These are phyloP conservation scores for Cicer pinnatifidum DNA, from an alignment of 306 rosid species.

Conservation along the genomic window DNA sequence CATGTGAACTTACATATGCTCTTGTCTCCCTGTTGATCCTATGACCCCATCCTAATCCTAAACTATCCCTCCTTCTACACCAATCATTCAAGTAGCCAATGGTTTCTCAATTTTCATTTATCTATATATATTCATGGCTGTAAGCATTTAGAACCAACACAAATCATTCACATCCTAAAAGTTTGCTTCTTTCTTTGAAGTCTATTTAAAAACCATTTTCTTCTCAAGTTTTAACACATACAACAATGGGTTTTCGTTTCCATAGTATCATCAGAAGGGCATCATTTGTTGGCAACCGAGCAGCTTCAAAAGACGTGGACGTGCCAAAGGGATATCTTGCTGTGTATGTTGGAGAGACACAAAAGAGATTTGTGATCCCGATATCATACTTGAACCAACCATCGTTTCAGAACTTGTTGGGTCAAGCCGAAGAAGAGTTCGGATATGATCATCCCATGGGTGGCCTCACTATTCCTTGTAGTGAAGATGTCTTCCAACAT, in stretches of 20 bases:
- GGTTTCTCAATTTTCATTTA: background rate
- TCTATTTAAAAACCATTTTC: background rate
- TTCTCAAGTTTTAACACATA: constrained; percentile 12
- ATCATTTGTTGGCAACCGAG: constrained; percentile 24
- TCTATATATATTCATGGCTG: constrained; percentile 24
- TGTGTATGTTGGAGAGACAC: constrained; percentile 58
- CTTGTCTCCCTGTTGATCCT: constrained; percentile 20
- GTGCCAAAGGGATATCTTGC: constrained; percentile 58
- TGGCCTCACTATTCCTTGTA: constrained; percentile 48
- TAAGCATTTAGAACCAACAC: constrained; percentile 35
- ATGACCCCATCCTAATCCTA: background rate
- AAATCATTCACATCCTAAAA: constrained; percentile 23
- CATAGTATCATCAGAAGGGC: constrained; percentile 31
- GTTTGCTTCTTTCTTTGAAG: background rate
- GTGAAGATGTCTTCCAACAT: constrained; percentile 33
- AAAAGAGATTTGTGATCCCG: constrained; percentile 49
- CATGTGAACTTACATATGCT: constrained; percentile 48
- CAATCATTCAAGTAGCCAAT: constrained; percentile 25
- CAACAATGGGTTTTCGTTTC: constrained; percentile 47
- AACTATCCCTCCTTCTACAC: background rate
- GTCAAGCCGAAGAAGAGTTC: constrained; percentile 44
- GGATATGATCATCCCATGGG: constrained; percentile 54
- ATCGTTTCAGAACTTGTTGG: constrained; percentile 46
- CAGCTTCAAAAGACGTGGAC: constrained; percentile 26
- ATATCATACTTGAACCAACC: constrained; percentile 46